Conservation (phyloP, 345 rosid genomes). For the Rubroshorea leprosula region DNA sequence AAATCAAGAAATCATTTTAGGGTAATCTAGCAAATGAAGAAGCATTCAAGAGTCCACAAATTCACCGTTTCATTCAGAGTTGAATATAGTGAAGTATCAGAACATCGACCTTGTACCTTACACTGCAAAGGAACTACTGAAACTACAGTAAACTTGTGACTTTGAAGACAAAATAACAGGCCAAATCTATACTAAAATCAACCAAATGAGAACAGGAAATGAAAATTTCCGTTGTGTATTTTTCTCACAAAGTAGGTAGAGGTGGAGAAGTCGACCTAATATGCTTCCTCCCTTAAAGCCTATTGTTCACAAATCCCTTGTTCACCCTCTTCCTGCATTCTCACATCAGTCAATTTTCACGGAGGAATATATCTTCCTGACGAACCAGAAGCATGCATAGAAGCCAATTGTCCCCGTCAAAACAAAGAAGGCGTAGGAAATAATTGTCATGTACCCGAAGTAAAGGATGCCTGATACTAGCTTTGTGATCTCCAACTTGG, state of each 20-base stretch:
- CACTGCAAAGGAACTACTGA: slow-evolving; percentile 4
- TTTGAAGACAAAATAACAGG: slow-evolving; percentile 7
- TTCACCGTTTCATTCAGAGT: neutral
- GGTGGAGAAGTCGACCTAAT: neutral
- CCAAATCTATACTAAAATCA: slow-evolving; percentile 21
- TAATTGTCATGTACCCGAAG: slow-evolving; percentile 84
- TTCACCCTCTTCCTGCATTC: slow-evolving; percentile 10
- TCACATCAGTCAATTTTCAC: slow-evolving; percentile 80
- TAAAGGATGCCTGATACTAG: slow-evolving; percentile 83
- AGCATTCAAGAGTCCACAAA: neutral
- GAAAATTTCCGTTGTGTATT: slow-evolving; percentile 13
- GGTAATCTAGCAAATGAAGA: neutral
- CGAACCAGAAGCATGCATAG: slow-evolving; percentile 97
- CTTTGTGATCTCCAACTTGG: slow-evolving; percentile 90
- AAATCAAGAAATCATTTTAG: neutral
- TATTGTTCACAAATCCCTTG: neutral
- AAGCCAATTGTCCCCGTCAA: slow-evolving; percentile 93
- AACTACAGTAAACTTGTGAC: neutral
- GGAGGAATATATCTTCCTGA: slow-evolving; percentile 87
- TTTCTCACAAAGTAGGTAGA: slow-evolving; percentile 6
- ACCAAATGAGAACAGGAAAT: slow-evolving; percentile 3
- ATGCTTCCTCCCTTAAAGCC: slow-evolving; percentile 10
- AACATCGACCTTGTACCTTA: slow-evolving; percentile 5
- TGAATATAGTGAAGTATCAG: neutral
- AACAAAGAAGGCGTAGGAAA: slow-evolving; percentile 87